Conservation (phyloP, 441 rosid genomes). For the Gossypium davidsonii region DNA sequence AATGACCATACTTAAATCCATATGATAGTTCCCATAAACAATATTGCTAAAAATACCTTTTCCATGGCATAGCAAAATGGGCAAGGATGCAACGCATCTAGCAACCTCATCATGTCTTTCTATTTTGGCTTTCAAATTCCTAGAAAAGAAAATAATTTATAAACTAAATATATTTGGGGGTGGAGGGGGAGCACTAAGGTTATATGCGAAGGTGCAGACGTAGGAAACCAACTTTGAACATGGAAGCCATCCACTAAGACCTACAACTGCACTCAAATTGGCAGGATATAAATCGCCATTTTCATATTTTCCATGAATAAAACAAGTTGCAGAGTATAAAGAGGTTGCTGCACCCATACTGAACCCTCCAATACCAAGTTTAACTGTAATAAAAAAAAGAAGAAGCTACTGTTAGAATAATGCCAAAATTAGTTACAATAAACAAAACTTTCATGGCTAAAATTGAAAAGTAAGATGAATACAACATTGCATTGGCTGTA, state of each 20-base stretch:
- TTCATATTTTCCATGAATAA: conserved; percentile 55
- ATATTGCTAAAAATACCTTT: conserved; percentile 41
- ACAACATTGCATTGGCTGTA: not conserved
- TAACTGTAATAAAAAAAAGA: conserved; percentile 42
- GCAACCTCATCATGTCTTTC: conserved; percentile 40
- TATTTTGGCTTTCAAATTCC: conserved; percentile 54
- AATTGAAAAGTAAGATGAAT: not conserved
- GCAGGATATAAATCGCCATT: conserved; percentile 63
- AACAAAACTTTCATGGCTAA: not conserved
- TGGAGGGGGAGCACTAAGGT: conserved; percentile 2
- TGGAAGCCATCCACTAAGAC: conserved; percentile 98
- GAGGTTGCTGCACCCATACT: conserved; percentile 96
- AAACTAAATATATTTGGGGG: not conserved
- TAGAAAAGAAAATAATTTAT: conserved; percentile 20
- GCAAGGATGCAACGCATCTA: conserved; percentile 63
- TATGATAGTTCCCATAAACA: not conserved
- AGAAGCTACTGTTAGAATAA: not conserved
- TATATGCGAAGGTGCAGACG: conserved; percentile 3
- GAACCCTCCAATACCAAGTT: conserved; percentile 93
- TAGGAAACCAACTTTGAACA: conserved; percentile 65
- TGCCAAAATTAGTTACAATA: not conserved
- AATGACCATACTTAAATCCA: not conserved
- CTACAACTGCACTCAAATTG: conserved; percentile 61
- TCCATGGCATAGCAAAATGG: conserved; percentile 81
- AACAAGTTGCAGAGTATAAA: conserved; percentile 76